Evolutionary conservation across 305 asterid species (phyloP), one percentile per base, ranked within the genome.

Genomic region (Andrographis paniculata): DNA sequence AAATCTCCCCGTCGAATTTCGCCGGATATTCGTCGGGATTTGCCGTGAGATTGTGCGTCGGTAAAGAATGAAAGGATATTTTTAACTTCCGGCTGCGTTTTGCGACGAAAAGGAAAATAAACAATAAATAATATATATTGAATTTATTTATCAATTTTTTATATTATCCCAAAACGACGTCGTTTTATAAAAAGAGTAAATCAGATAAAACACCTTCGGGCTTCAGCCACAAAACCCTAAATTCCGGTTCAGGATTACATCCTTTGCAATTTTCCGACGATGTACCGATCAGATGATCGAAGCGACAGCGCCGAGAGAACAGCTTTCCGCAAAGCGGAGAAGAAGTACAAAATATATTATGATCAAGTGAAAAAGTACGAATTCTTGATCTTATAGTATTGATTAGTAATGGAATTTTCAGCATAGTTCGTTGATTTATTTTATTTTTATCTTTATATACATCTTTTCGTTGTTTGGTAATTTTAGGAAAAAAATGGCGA

Each of bases 341-440:
- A 91, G 92, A 91, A 78, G 52, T 91, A 86, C 71, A 91, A 91
- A 57, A 70, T 86, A 37, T 91, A 86, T 58, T 86, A 86, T 56
- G 94, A 80, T 35, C 69, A 57, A 63, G 48, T 69, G 60, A 84
- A 68, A 71, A 91, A 60, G 98, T 86, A 65, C 14, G 57, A 30
- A 11, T 61, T 58, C 44, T 20, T 16, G 5, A 28, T 17, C 16
- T 42, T 41, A 3, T 13, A 13, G 0, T 4, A 37, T 17, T 35
- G 14, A 7, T 45, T 19, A 8, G 50, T 20, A 3, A 20, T 23
- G 15, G 15, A 19, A 14, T 27, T 4, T 30, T 30, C 17, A 13
- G 22, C 18, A 4, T n/a, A 18, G 8, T 46, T 4, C n/a, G 17
- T 23, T 23, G 30, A 24, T 24, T 21, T 46, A 14, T 1, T 2